Base-by-base conservation (phyloP, 768 basidiomycete genomes). In the Phaeolepiota aurea region DNA sequence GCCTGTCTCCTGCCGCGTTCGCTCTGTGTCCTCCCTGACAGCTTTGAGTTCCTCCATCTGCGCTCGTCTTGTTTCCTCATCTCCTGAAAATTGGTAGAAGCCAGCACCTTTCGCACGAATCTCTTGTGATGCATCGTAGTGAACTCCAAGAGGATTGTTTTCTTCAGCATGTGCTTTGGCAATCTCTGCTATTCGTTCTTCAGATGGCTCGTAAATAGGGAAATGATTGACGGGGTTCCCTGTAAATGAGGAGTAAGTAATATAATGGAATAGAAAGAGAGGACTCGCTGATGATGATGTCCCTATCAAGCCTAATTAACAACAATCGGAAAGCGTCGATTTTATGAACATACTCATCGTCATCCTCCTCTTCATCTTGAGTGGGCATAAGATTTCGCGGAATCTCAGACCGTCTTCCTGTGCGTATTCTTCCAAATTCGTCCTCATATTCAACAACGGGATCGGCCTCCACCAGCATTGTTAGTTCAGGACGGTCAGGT, bases 51-150 rank as follows among this genome's bases (percentile, higher is more conserved):
- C 86, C 42, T 87, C 87, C 89, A 93, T 87, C 57, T 97, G 82
- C 37, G 67, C 64, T 47, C 64, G 65, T 32, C 96, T 71, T 20
- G 74, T 77, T 48, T 87, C 85, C 52, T 91, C 88, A 50, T 96
- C 90, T 2, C 57, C 73, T 10, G 89, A 88, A 60, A 98, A 93
- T 55, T 88, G 85, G 58, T 94, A 96, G 62, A 86, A 89, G 1
- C 78, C 92, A 1, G 94, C 93, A 32, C 87, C 96, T 57, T 82
- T 84, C 10, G 85, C 77, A 12, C 96, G 86, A 14, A 86, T 80
- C 61, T 99, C 94, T 38, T 62, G 65, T 0, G 76, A 70, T 0
- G 88, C 76, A 55, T 97, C 87, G 55, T 89, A 99, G 58, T 96
- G 90, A 2, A 71, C 59, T 9, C 74, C 68, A 4, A 87, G 69